Base-by-base conservation (phyloP, 2,329 filamentous ascomycete genomes). In the Ophiocordyceps camponoti-saundersi region DNA sequence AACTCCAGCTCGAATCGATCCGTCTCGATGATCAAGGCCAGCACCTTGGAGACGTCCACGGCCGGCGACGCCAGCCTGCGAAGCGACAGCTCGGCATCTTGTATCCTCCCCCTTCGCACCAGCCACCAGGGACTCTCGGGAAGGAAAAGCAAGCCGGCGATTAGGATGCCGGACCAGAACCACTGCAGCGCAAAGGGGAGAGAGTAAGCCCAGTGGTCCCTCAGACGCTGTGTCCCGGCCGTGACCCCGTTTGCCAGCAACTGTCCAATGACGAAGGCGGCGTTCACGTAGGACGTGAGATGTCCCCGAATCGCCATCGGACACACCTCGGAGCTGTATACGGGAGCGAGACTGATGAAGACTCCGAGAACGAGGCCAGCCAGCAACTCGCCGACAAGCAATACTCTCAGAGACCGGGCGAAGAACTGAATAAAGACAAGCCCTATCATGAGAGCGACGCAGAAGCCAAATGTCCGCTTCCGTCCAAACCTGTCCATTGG, bases 21-120 rank as follows among this genome's bases (percentile, higher is more conserved):
- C 2, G 67, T 70, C 43, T 68, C 61, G 6, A 84, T 75, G 76
- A 93, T 93, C 81, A 90, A 88, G 46, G 64, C 57, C 51, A 70
- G 61, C 34, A 63, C 58, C 23, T 61, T 60, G 1, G 64, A 53
- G 36, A 8, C 51, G 48, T 59, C 56, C 42, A 48, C 77, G 50
- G 79, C 75, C 48, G 65, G 64, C 43, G 75, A 68, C 0, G 60
- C 56, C 0, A 65, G 56, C 1, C 60, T 50, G 16, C 50, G 16
- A 6, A 64, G 47, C 1, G 59, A 56, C 3, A 22, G 47, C 44
- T 57, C 53, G 0, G 61, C 59, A 0, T 59, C 53, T 1, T 59
- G 52, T 0, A 58, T 48, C 1, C 57, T 56, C 8, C 52, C 55
- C 15, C 55, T 48, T 2, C 53, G 55, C 2, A 57, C 59, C 0